Evolutionary conservation across 768 basidiomycete genomes (phyloP).

Genomic region (Termitomyces sp.): DNA sequence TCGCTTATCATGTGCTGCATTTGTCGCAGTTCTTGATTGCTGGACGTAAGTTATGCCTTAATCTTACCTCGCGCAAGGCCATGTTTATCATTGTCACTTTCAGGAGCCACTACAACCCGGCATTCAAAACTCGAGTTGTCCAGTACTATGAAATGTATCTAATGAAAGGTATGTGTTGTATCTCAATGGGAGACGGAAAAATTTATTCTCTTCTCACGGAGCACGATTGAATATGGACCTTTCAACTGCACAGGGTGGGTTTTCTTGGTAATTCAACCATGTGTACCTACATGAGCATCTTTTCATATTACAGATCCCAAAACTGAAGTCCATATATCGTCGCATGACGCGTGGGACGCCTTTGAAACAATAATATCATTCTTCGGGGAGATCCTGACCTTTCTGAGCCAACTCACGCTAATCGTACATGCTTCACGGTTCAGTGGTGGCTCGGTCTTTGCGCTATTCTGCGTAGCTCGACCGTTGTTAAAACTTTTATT

Average conservation of each 20-base stretch:
- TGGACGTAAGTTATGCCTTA: slow-evolving; percentile 17
- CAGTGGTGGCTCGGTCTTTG: slow-evolving; percentile 31
- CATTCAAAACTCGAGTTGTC: slow-evolving; percentile 17
- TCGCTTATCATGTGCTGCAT: slow-evolving; percentile 16
- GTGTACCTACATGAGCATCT: no score
- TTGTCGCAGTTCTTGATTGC: slow-evolving; percentile 21
- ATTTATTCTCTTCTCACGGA: background rate
- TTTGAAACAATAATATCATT: slow-evolving; percentile 24
- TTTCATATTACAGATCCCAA: slow-evolving; percentile 18
- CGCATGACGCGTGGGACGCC: slow-evolving; percentile 23
- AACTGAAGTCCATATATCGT: slow-evolving; percentile 16
- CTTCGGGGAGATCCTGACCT: slow-evolving; percentile 18
- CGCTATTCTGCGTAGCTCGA: slow-evolving; percentile 29
- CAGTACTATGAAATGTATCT: slow-evolving; percentile 26
- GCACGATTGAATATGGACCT: slow-evolving; percentile 23
- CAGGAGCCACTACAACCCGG: slow-evolving; percentile 11
- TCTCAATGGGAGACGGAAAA: background rate
- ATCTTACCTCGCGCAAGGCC: no score
- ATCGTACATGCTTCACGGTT: slow-evolving; percentile 28
- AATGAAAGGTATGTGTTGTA: slow-evolving; percentile 21
- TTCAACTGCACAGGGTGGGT: slow-evolving; percentile 20
- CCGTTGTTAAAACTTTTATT: slow-evolving; percentile 24
- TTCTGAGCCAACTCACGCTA: slow-evolving; percentile 27
- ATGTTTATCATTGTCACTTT: background rate
- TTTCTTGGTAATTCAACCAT: background rate